Base-by-base conservation (phyloP, 345 rosid species). In the Ailanthus altissimus region DNA sequence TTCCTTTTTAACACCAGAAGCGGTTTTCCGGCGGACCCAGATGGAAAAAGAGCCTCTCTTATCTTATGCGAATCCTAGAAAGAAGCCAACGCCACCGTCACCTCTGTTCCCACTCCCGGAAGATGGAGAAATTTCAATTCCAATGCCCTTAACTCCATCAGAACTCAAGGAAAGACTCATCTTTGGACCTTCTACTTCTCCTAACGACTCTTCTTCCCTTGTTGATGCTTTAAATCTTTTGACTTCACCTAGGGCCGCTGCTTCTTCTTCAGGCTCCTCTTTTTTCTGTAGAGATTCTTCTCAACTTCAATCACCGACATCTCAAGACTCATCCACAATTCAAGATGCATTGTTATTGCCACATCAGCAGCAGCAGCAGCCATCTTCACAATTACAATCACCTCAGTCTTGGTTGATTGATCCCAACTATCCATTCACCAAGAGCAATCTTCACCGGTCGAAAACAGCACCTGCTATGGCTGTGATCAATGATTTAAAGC, bases 401-500 rank as follows among this genome's bases (percentile, higher is more conserved):
- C 71, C 76, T 6, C 81, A 76, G 20, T 73, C 89, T 14, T 86
- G 84, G 84, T 72, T 88, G 51, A 57, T 88, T 4, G 82, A 80
- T 15, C 79, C 82, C 23, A 86, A 83, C 69, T 79, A 70, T 13
- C 28, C 67, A 75, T 50, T 83, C 79, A 25, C 49, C 49, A 83
- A 66, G 54, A 72, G 74, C 57, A 81, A 80, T 75, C 90, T 85
- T 53, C 98, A 93, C 86, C 82, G 98, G 75, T 89, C 91, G 63
- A 93, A 86, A 77, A 90, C 98, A 1, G 97, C 97, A 9, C 97
- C 99, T 1, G 91, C 98, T 42, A 89, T 96, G 89, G 91, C 89
- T 46, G 91, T 82, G 7, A 90, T 91, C 78, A 89, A 86, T 67
- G 91, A 91, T 64, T 9, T 79, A 53, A 36, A 72, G 21, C 78